These are phyloP conservation scores for Berberis vulgaris DNA, from an alignment of 164 flowering plant genomes.

Conservation along the genomic window DNA sequence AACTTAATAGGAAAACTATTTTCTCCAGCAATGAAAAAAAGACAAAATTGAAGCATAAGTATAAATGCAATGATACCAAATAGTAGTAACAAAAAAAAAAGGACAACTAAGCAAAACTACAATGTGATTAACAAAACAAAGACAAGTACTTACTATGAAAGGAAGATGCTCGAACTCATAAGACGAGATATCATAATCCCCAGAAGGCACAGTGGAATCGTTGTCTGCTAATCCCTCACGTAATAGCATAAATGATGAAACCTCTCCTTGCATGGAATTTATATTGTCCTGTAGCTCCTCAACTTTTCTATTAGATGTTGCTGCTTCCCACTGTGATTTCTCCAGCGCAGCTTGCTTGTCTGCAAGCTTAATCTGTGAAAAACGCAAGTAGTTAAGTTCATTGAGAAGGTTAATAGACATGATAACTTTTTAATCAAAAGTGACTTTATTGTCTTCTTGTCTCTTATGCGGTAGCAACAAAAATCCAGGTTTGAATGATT, in stretches of 20 bases:
- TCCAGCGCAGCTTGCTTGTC: conserved; percentile 89
- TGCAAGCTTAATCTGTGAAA: conserved; percentile 72
- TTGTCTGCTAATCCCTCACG: conserved; percentile 41
- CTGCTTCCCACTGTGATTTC: conserved; percentile 81
- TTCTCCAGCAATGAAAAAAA: no score
- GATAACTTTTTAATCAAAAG: no score
- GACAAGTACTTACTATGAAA: conserved; percentile 1
- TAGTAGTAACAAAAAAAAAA: no score
- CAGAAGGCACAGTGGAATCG: conserved; percentile 15
- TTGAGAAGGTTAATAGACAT: neutral
- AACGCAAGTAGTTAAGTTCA: neutral
- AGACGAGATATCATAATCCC: conserved; percentile 35
- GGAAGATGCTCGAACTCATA: conserved; percentile 30
- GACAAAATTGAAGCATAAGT: no score
- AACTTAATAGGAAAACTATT: no score
- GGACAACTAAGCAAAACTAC: neutral
- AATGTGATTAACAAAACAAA: neutral
- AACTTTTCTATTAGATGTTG: conserved; percentile 47
- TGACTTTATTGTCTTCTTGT: no score
- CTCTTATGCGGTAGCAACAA: no score
- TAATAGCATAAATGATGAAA: conserved; percentile 42
- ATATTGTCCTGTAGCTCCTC: conserved; percentile 65
- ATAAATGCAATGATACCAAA: no score
- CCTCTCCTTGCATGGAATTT: conserved; percentile 39
- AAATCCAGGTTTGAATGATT: no score